phyloP scores from a whole-genome alignment of 257 asterid genomes.

The Solanum chmielewskii region DNA sequence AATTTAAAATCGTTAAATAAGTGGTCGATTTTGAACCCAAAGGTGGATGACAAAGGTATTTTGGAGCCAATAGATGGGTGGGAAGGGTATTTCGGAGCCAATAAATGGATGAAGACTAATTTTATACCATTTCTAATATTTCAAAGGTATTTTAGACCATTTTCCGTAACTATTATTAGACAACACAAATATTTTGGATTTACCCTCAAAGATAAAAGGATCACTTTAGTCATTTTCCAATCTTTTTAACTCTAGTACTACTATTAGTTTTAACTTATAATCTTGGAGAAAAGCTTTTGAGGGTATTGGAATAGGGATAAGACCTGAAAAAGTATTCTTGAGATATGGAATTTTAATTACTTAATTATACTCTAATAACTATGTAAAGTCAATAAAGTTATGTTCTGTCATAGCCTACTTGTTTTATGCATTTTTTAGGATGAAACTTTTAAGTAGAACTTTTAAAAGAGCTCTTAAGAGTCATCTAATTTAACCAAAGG shows the following conservation, averaged over 20 bases:
- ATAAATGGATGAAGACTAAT: accelerated
- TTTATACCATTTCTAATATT: no score
- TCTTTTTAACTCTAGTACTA: not conserved
- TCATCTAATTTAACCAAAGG: not conserved
- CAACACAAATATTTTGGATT: not conserved
- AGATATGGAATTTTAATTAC: not conserved
- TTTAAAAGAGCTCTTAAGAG: not conserved
- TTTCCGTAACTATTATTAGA: no score
- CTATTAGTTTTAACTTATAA: not conserved
- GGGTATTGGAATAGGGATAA: not conserved
- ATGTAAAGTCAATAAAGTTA: not conserved
- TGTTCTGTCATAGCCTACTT: not conserved
- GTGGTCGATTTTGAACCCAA: no score
- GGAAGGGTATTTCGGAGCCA: no score
- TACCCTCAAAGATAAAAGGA: not conserved
- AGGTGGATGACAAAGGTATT: no score
- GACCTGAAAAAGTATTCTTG: not conserved
- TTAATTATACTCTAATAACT: not conserved
- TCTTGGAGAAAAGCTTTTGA: not conserved
- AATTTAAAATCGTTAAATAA: no score
- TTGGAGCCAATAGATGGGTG: no score
- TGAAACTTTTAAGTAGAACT: not conserved
- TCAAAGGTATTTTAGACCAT: accelerated
- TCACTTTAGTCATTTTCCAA: not conserved
- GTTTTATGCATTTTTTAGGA: not conserved